Conservation (phyloP, 257 asterid species). For the Striga asiatica region DNA sequence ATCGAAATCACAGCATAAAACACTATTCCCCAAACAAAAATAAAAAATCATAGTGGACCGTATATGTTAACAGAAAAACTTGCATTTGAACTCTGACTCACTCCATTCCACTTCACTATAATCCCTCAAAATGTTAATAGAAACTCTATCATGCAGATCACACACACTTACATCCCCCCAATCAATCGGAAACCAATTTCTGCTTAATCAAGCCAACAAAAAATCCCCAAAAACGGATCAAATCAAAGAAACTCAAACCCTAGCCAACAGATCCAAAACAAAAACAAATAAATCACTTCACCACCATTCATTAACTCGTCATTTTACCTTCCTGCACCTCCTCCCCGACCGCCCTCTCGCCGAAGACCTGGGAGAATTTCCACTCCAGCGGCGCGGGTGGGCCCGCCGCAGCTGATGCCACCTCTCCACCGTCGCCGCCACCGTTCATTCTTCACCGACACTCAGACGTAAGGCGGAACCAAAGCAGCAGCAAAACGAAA, state of each 20-base stretch:
- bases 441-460: constrained; percentile 53
- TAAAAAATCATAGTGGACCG: too few relatives aligned
- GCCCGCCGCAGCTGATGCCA: constrained; percentile 63
- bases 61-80: not conserved
- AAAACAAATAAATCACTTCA: constrained; percentile 14
- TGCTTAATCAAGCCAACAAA: constrained; percentile 17
- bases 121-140: constrained; percentile 8
- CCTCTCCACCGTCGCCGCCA: constrained; percentile 68
- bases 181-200: constrained; percentile 12
- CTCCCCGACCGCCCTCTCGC: constrained; percentile 94
- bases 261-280: constrained; percentile 34
- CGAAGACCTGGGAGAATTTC: constrained; percentile 97
- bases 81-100: constrained; percentile 18
- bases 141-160: constrained; percentile 40
- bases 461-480: constrained; percentile 18
- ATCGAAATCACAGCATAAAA: not conserved
- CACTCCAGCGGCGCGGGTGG: constrained; percentile 84
- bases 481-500: constrained; percentile 13
- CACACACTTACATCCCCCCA: constrained; percentile 16
- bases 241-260: constrained; percentile 32
- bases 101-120: constrained; percentile 27
- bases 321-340: constrained; percentile 94
- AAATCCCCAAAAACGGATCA: constrained; percentile 25
- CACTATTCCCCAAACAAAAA: not conserved
- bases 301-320: constrained; percentile 15